Evolutionary conservation across 345 rosid species (phyloP).

Genomic region (Chamaenerion angustifolium): DNA sequence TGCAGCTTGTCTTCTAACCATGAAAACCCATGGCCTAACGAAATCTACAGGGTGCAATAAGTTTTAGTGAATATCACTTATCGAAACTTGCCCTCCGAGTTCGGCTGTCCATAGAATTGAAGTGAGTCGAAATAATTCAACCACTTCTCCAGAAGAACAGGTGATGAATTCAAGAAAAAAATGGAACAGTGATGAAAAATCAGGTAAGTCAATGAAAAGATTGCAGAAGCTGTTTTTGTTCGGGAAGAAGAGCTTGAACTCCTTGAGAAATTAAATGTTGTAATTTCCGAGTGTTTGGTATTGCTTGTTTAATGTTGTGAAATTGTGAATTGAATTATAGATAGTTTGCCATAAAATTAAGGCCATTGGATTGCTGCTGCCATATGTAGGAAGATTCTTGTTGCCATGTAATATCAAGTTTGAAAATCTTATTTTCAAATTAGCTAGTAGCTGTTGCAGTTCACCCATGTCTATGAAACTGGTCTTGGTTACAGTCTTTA

Average conservation of each 20-base stretch:
- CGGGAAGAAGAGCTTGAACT: conserved; percentile 30
- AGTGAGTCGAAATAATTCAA: conserved; percentile 27
- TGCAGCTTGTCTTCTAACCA: no score
- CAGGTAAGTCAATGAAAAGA: conserved; percentile 73
- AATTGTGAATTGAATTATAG: not conserved
- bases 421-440: no score
- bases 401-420: no score
- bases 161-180: conserved; percentile 50
- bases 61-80: no score
- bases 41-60: no score
- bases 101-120: conserved; percentile 16
- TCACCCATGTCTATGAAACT: conserved; percentile 47
- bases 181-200: conserved; percentile 58
- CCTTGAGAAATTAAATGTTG: conserved; percentile 2
- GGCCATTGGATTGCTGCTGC: conserved; percentile 2
- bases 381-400: not conserved
- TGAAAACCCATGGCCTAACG: no score
- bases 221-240: conserved; percentile 81
- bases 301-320: not conserved
- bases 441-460: not conserved
- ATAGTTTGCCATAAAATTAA: not conserved
- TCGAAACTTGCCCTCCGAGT: conserved; percentile 17
- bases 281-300: not conserved
- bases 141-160: conserved; percentile 41
- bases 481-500: conserved; percentile 50